A percentile compares a stretch with the other conserved stretches of the same genome.
phyloP scores from a whole-genome alignment of 2,329 filamentous ascomycete genomes.

The Colletotrichum tropicicola region DNA sequence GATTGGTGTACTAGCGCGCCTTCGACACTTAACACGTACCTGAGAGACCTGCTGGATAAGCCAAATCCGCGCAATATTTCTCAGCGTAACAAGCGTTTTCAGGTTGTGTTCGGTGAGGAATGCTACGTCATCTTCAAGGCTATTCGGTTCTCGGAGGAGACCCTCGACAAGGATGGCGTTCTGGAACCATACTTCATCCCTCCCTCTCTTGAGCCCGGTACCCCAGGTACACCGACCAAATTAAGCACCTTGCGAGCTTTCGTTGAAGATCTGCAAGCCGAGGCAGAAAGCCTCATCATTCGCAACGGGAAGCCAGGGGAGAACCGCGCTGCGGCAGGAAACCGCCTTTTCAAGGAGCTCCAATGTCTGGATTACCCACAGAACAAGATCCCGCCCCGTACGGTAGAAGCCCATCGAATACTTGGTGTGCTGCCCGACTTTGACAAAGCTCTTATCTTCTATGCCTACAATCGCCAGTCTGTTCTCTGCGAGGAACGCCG shows the following conservation, averaged over 20 bases:
- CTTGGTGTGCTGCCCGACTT: conserved; percentile 30
- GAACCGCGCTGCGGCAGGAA: neutral
- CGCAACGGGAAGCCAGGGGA: conserved; percentile 32
- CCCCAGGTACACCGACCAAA: conserved; percentile 42
- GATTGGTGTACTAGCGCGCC: conserved; percentile 51
- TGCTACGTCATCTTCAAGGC: conserved; percentile 58
- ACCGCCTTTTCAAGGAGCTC: conserved; percentile 17
- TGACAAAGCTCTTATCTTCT: conserved; percentile 24
- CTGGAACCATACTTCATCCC: conserved; percentile 48
- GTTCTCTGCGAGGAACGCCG: conserved; percentile 20
- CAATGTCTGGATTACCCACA: conserved; percentile 29
- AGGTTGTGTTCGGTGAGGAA: conserved; percentile 60
- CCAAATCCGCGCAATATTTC: conserved; percentile 54
- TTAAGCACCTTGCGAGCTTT: conserved; percentile 55
- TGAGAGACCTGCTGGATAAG: conserved; percentile 56
- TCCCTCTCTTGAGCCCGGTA: conserved; percentile 38
- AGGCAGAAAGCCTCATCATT: conserved; percentile 54
- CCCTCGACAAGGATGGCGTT: conserved; percentile 47
- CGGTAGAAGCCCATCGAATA: conserved; percentile 10
- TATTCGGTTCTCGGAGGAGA: conserved; percentile 57
- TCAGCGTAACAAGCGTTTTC: conserved; percentile 65
- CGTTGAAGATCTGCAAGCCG: conserved; percentile 58
- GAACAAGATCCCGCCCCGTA: neutral
- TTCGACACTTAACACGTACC: conserved; percentile 58
- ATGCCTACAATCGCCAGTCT: conserved; percentile 24